Conservation (phyloP, 2,329 filamentous ascomycete genomes). For the Trichoderma polysporum region DNA sequence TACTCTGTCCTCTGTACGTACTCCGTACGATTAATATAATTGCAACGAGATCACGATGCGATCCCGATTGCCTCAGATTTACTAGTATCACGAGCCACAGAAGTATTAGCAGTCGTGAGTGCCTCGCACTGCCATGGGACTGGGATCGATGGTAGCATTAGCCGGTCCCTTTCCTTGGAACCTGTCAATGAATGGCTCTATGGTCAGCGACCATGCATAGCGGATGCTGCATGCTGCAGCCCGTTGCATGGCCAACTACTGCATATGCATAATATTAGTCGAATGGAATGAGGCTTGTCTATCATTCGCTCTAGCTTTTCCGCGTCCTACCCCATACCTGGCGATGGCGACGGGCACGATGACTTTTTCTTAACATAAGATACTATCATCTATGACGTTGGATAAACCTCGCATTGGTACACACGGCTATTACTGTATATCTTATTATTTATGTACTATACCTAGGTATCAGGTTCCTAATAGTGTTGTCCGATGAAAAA, state of each 20-base stretch:
- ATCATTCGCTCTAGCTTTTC: neutral
- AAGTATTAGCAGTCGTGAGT: too few relatives aligned
- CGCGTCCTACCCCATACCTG: neutral
- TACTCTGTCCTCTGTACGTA: too few relatives aligned
- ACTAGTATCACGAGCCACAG: neutral
- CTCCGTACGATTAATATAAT: neutral
- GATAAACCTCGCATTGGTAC: too few relatives aligned
- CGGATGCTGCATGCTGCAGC: constrained; percentile 6
- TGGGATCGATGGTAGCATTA: neutral
- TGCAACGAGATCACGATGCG: neutral
- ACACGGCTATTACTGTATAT: too few relatives aligned
- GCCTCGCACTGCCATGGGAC: neutral
- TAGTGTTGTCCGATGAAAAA: too few relatives aligned
- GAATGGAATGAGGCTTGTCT: neutral
- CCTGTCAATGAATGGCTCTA: neutral
- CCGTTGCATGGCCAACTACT: neutral
- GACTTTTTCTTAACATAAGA: neutral
- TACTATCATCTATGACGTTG: neutral
- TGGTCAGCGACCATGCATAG: neutral
- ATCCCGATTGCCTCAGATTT: neutral
- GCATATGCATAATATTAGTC: neutral
- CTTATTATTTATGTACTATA: too few relatives aligned
- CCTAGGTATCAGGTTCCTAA: too few relatives aligned
- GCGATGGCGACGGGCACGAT: neutral
- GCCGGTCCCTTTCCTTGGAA: neutral